Evolutionary conservation across 1,284 basidiomycete species (phyloP), one percentile per base, ranked within the genome.

Genomic region (Irpex rosettiformis): DNA sequence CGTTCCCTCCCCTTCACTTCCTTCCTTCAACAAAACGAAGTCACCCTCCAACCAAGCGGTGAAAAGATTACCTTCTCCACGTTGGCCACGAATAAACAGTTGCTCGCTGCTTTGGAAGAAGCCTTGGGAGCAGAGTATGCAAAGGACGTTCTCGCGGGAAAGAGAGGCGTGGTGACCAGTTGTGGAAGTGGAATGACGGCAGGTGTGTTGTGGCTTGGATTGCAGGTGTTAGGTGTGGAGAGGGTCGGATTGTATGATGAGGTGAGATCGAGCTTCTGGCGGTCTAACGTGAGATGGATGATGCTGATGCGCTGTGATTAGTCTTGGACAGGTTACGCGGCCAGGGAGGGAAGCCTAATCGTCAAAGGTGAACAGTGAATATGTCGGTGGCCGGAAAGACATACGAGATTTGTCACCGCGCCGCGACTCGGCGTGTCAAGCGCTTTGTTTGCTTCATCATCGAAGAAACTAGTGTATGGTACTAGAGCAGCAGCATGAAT

Each of bases 151-250:
- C 72, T 89, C 52, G 71, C 76, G 2, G 89, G 89, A 8, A 73
- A 84, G 59, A 75, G 80, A 56, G 70, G 75, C 21, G 82, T 94
- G 40, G 80, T 88, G 10, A 84, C 90, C 27, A 88, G 80, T 59
- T 96, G 94, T 74, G 94, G 94, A 51, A 94, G 91, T 66, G 97
- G 97, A 16, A 99, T 99, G 97, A 98, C 96, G 11, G 97, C 97
- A 2, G 93, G 86, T 4, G 79, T 97, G 4, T 79, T 98, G 10
- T 98, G 96, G 94, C 78, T 97, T 57, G 95, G 92, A 27, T 71
- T 96, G 60, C 83, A 87, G 71, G 69, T 88, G 28, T 70, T 93
- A 45, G 87, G 84, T 8, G 82, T 83, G 3, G 69, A 80, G 40
- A 77, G 75, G 24, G 78, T 88, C 62, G 82, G 83, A 42, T 68